Evolutionary conservation across 164 flowering plant genomes (phyloP).

Genomic region (Berberis vulgaris): DNA sequence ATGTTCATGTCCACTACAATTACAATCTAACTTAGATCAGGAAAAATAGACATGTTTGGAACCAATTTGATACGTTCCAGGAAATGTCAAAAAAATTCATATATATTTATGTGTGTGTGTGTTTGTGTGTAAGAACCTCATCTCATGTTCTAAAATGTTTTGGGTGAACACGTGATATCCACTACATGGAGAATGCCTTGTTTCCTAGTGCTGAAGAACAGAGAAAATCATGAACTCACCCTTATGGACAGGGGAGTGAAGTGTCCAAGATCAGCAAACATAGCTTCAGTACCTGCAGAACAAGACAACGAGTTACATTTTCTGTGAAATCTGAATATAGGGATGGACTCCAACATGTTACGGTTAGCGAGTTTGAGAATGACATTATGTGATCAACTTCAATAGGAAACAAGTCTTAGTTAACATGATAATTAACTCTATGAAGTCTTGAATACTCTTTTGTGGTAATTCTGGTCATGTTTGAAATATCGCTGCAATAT

Average conservation of each 20-base stretch:
- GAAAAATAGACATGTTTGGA: background rate
- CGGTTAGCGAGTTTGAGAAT: background rate
- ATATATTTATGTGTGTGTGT: no score
- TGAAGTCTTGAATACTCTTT: no score
- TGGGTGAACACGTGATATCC: background rate
- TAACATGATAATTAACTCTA: no score
- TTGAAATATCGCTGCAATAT: no score
- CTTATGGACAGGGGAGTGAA: slow-evolving; percentile 60
- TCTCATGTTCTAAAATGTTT: no score
- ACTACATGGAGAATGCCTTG: background rate
- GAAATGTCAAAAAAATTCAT: no score
- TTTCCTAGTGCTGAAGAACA: background rate
- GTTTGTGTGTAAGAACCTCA: no score
- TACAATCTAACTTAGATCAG: background rate
- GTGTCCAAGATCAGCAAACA: slow-evolving; percentile 90
- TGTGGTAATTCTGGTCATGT: no score
- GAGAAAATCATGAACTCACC: slow-evolving; percentile 27
- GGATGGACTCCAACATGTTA: background rate
- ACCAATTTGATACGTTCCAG: no score
- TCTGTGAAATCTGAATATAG: background rate
- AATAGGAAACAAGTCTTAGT: no score
- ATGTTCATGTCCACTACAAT: background rate
- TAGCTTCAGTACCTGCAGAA: slow-evolving; percentile 67
- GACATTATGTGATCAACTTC: no score
- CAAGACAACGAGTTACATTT: background rate